Base-by-base conservation (phyloP, 306 rosid genomes). In the Prunus mira region DNA sequence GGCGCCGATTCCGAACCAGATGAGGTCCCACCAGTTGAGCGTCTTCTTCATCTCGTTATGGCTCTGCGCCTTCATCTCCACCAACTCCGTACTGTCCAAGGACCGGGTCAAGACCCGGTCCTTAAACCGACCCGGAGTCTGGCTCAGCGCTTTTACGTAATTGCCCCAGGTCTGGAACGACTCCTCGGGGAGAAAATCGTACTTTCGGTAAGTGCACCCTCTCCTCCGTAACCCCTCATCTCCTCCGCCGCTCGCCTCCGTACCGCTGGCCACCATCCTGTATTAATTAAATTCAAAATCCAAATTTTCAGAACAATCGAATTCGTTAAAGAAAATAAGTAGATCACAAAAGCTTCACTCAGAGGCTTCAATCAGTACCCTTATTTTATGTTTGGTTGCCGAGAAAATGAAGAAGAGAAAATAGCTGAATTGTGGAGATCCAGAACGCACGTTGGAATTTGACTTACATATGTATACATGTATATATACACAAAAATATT, bases 11-110 rank as follows among this genome's bases (percentile, higher is more conserved):
- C 98, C 93, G 69, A 91, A 89, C 97, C 98, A 94, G 54, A 92
- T 87, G 4, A 94, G 87, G 68, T 91, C 98, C 98, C 98, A 92
- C 98, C 98, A 94, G 5, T 69, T 89, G 17, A 94, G 88, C 30
- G 84, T 87, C 79, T 87, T 91, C 93, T 91, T 94, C 98, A 94
- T 94, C 74, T 87, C 90, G 71, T 86, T 65, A 18, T 76, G 73
- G 80, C 98, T 94, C 80, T 76, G 82, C 3, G 89, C 88, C 84
- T 83, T 88, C 78, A 91, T 6, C 19, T 89, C 93, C 47, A 91
- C 92, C 3, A 93, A 69, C 86, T 93, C 98, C 11, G 83, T 73
- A 0, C 73, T 73, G 28, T 91, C 97, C 47, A 8, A 8, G 18
- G 98, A 93, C 46, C 97, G 83, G 28, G 88, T 70, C 67, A 75